phyloP scores from a whole-genome alignment of 805 yeast genomes.

The Metschnikowia vanudenii region DNA sequence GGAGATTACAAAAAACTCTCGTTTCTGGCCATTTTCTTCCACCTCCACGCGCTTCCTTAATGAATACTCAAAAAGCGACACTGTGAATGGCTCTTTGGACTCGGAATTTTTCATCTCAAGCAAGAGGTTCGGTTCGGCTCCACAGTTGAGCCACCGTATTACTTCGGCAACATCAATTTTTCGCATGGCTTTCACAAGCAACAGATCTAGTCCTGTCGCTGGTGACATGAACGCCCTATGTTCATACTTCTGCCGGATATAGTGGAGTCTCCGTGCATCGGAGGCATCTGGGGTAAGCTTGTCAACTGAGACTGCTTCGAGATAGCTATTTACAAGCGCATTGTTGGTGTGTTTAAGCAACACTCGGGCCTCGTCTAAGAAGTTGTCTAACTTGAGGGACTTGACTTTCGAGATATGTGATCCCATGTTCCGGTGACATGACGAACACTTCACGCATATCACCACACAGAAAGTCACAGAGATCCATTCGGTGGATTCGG shows the following conservation, averaged over 20 bases:
- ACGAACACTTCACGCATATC: slow-evolving; percentile 82
- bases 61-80: slow-evolving; percentile 48
- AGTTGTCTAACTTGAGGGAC: slow-evolving; percentile 72
- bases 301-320: slow-evolving; percentile 46
- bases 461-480: slow-evolving; percentile 70
- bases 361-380: slow-evolving; percentile 57
- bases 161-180: slow-evolving; percentile 47
- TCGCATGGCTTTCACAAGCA: slow-evolving; percentile 52
- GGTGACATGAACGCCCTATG: slow-evolving; percentile 44
- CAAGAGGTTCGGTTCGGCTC: slow-evolving; percentile 46
- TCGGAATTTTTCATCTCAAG: slow-evolving; percentile 30
- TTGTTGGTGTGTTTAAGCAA: slow-evolving; percentile 57
- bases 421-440: slow-evolving; percentile 85
- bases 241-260: slow-evolving; percentile 65
- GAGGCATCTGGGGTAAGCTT: slow-evolving; percentile 33
- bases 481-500: slow-evolving; percentile 77
- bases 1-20: slow-evolving; percentile 44
- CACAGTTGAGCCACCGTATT: slow-evolving; percentile 43
- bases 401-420: slow-evolving; percentile 76
- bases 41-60: slow-evolving; percentile 41
- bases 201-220: slow-evolving; percentile 27
- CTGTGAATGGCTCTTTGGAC: slow-evolving; percentile 20
- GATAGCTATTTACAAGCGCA: slow-evolving; percentile 51
- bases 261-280: slow-evolving; percentile 52
- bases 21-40: slow-evolving; percentile 10